Percentiles rank a stretch among this genome's conserved stretches.
Evolutionary conservation across 805 yeast genomes (phyloP).

Genomic region (Torulaspora microellipsoides): DNA sequence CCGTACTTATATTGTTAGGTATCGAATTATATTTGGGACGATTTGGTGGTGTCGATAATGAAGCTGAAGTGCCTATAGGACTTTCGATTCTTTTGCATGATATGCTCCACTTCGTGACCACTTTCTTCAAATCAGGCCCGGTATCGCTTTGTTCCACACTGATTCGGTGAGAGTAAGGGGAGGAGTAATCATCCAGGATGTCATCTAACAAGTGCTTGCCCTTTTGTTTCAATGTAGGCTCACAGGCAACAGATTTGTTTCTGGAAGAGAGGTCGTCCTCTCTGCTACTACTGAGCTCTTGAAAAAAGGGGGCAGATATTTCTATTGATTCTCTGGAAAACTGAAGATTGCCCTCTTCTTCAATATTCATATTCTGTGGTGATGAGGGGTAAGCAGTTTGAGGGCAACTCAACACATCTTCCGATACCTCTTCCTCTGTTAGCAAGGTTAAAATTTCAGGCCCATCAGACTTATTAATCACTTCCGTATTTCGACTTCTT

Average conservation of each 20-base stretch:
- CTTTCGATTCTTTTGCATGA: too few species aligned
- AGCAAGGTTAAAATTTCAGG: slow-evolving; percentile 8
- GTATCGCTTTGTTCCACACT: background rate
- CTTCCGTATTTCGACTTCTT: background rate
- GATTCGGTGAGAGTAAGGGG: slow-evolving; percentile 3
- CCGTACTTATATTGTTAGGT: too few species aligned
- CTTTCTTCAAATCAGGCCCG: background rate
- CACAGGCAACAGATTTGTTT: background rate
- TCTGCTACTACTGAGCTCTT: slow-evolving; percentile 18
- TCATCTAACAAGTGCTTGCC: slow-evolving; percentile 16
- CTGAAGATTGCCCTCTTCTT: slow-evolving; percentile 1
- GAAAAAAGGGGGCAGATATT: slow-evolving; percentile 21
- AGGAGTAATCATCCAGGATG: slow-evolving; percentile 14
- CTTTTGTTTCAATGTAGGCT: background rate
- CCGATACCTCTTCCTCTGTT: slow-evolving; percentile 5
- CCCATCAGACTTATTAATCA: background rate
- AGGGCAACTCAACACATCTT: background rate
- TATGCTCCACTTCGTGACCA: slow-evolving; percentile 3
- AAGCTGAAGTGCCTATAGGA: too few species aligned
- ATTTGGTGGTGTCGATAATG: too few species aligned
- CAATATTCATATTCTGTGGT: slow-evolving; percentile 7
- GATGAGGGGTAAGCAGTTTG: slow-evolving; percentile 16
- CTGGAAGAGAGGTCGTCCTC: background rate
- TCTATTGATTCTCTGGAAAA: slow-evolving; percentile 16
- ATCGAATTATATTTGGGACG: too few species aligned